Base-by-base conservation (phyloP, 495 filamentous ascomycete genomes). In the Neurospora tetraspora region DNA sequence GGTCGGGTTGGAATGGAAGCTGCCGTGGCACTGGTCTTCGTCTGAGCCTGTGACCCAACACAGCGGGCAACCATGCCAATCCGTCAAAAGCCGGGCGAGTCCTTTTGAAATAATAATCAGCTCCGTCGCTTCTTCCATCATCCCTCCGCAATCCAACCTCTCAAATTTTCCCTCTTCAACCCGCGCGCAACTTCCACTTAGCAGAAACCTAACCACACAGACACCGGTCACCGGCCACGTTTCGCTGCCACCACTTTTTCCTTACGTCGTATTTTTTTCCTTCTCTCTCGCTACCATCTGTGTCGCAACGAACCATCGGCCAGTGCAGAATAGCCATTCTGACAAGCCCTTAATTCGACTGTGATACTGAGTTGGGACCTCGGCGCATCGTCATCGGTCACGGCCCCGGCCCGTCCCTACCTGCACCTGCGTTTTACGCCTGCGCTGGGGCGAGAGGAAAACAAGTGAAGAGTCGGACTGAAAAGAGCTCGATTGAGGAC, bases 21-120 rank as follows among this genome's bases (percentile, higher is more conserved):
- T 65, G 53, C 53, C 53, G 53, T 61, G 53, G 27, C 53, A 61
- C 53, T 61, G 53, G 53, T 34, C 12, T 31, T 61, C 23, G 71
- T 74, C 61, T 68, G 74, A 59, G 74, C 76, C 77, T 77, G 77
- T 76, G 75, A 78, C 78, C 77, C 74, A 77, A 73, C 75, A 34
- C 53, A 71, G 40, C 71, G 61, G 20, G 59, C 16, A 40, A 37
- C 43, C 40, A 53, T 73, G 74, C 71, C 73, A 65, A 78, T 75
- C 77, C 78, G 73, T 78, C 78, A 79, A 74, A 77, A 79, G 72
- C 78, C 72, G 59, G 73, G 16, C 68, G 73, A 70, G 71, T 70
- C 69, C 72, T 69, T 47, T 72, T 72, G 70, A 71, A 70, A 59
- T 68, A 65, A 65, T 59, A 42, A 34, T 59, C 40, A 53, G 34